phyloP scores from a whole-genome alignment of 306 rosid genomes.

The Cucumis hystrix region DNA sequence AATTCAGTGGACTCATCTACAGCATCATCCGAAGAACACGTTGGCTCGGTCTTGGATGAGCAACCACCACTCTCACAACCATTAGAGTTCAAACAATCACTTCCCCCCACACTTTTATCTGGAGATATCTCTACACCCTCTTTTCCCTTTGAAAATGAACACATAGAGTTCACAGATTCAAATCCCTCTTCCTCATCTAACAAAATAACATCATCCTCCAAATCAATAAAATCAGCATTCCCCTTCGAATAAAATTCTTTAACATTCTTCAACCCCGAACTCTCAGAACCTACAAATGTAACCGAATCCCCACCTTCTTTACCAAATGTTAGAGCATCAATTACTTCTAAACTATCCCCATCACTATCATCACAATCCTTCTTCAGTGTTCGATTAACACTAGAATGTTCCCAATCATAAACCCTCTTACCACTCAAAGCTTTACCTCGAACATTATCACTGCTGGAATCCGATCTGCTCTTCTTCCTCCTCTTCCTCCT shows the following conservation, averaged over 20 bases:
- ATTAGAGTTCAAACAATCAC: neutral
- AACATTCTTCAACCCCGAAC: slow-evolving; percentile 7
- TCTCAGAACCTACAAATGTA: neutral
- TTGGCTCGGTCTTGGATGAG: neutral
- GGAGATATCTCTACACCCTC: neutral
- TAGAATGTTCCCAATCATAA: neutral
- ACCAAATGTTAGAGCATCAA: neutral
- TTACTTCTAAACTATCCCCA: neutral
- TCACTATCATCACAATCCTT: neutral
- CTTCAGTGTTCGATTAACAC: neutral
- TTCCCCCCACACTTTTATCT: neutral
- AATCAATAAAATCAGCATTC: neutral
- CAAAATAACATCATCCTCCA: slow-evolving; percentile 4
- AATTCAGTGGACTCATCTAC: neutral
- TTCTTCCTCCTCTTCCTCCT: slow-evolving; percentile 5
- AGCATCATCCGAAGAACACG: neutral
- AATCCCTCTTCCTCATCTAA: slow-evolving; percentile 3
- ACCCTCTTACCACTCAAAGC: neutral
- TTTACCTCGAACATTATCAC: neutral
- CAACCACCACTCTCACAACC: neutral
- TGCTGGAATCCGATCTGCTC: neutral
- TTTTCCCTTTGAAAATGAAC: slow-evolving; percentile 2
- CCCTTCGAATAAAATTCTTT: neutral
- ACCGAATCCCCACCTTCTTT: neutral
- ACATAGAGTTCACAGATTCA: slow-evolving; percentile 3